Evolutionary conservation across 2,329 filamentous ascomycete genomes (phyloP).

Genomic region (Ophiosphaerella herpotricha): DNA sequence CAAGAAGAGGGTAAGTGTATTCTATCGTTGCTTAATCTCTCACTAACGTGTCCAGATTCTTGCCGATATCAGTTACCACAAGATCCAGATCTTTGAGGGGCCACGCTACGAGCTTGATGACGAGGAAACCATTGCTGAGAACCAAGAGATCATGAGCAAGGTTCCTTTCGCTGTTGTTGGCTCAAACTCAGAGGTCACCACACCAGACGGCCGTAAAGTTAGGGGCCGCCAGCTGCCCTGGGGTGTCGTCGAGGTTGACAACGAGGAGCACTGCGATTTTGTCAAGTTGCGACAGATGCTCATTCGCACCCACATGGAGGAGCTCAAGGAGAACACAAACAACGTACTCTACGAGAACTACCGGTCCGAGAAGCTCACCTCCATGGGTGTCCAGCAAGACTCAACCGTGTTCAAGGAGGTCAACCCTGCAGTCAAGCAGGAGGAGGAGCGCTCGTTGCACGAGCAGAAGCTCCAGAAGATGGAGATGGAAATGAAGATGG

Average conservation of each 20-base stretch:
- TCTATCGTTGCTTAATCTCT: neutral
- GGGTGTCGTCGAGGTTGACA: constrained; percentile 99
- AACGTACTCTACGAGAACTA: constrained; percentile 99
- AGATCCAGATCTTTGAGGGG: constrained; percentile 98
- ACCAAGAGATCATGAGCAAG: constrained; percentile 99
- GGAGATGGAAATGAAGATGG: constrained; percentile 99
- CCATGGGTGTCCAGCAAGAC: constrained; percentile 98
- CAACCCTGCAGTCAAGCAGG: constrained; percentile 99
- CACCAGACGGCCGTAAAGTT: constrained; percentile 90
- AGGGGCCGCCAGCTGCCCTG: constrained; percentile 96
- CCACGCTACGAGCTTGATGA: constrained; percentile 98
- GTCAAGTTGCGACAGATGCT: constrained; percentile 99
- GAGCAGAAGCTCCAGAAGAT: constrained; percentile 99
- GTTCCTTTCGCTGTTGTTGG: constrained; percentile 98
- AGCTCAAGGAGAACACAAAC: constrained; percentile 99
- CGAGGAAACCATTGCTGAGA: constrained; percentile 99
- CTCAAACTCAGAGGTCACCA: constrained; percentile 92
- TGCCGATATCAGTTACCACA: constrained; percentile 94
- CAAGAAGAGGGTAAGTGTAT: constrained; percentile 84
- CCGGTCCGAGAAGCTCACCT: constrained; percentile 97
- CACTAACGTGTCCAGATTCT: constrained; percentile 70
- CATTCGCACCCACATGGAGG: constrained; percentile 99
- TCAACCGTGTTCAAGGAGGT: constrained; percentile 99
- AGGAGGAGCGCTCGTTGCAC: constrained; percentile 96
- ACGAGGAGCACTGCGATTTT: constrained; percentile 99